These are phyloP conservation scores for Hippophae rhamnoides DNA, from an alignment of 306 rosid genomes.

Conservation along the genomic window DNA sequence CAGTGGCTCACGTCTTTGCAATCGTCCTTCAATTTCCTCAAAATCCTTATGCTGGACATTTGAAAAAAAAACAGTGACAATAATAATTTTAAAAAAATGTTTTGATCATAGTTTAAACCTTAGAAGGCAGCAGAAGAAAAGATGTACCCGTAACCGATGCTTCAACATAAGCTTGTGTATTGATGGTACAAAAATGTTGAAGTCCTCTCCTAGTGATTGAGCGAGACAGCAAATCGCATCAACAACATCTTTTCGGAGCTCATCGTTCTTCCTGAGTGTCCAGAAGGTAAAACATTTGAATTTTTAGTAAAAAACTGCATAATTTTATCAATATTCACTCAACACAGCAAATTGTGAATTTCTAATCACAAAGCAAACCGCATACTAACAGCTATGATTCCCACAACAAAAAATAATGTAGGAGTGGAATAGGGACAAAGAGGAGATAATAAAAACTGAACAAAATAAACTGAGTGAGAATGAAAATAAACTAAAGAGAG, in stretches of 20 bases:
- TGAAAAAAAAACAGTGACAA: slow-evolving; percentile 7
- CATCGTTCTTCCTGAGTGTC: slow-evolving; percentile 67
- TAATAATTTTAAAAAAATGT: not conserved
- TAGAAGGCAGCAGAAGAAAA: not conserved
- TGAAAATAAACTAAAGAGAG: too few species aligned
- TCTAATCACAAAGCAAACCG: too few species aligned
- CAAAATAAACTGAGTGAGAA: too few species aligned
- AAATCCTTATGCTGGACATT: slow-evolving; percentile 83
- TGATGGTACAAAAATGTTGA: slow-evolving; percentile 84
- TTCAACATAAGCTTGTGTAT: slow-evolving; percentile 75
- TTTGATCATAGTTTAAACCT: not conserved
- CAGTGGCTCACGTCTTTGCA: slow-evolving; percentile 74
- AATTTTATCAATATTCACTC: too few species aligned
- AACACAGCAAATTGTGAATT: too few species aligned
- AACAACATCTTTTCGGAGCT: slow-evolving; percentile 76
- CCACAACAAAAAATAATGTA: too few species aligned
- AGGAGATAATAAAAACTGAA: too few species aligned
- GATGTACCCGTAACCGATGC: slow-evolving; percentile 61
- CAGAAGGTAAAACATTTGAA: slow-evolving; percentile 4
- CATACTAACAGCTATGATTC: too few species aligned
- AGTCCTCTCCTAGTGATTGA: slow-evolving; percentile 96
- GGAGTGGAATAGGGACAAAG: too few species aligned
- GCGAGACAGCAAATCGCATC: slow-evolving; percentile 97
- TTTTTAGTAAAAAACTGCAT: not conserved
- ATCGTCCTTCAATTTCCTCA: slow-evolving; percentile 90